Percentiles rank a stretch among this genome's conserved stretches.
phyloP scores from a whole-genome alignment of 192 early-diverging fungal genomes.

The Kappamyces sp. region DNA sequence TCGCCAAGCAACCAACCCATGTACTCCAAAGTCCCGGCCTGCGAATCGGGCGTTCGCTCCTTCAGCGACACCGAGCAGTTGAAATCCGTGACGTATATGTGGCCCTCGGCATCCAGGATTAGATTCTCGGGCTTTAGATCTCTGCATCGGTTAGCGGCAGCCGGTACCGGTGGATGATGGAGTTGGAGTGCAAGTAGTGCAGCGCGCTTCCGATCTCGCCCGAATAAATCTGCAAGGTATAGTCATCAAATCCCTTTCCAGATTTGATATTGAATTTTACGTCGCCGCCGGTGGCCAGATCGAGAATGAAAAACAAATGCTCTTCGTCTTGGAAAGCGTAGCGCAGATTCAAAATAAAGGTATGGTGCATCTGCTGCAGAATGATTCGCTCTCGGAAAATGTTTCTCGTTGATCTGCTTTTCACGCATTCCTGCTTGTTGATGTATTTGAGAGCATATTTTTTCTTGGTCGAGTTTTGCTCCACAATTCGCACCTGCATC shows the following conservation, averaged over 20 bases:
- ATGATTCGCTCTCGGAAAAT: slow-evolving; percentile 86
- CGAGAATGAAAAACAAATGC: slow-evolving; percentile 57
- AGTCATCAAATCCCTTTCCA: slow-evolving; percentile 14
- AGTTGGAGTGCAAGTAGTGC: slow-evolving; percentile 63
- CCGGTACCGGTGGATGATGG: slow-evolving; percentile 77
- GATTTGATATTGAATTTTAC: slow-evolving; percentile 46
- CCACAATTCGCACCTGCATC: slow-evolving; percentile 78
- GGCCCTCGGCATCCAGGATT: slow-evolving; percentile 19
- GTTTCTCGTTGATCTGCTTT: slow-evolving; percentile 77
- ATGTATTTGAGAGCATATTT: slow-evolving; percentile 95
- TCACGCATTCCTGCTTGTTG: slow-evolving; percentile 85
- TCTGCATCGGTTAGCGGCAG: slow-evolving; percentile 13
- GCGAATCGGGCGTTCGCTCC: slow-evolving; percentile 15
- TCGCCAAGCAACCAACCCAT: slow-evolving; percentile 51
- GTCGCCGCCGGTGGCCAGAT: slow-evolving; percentile 55
- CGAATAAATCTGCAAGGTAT: slow-evolving; percentile 57
- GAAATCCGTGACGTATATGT: slow-evolving; percentile 40
- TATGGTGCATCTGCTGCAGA: slow-evolving; percentile 79
- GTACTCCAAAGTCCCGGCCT: slow-evolving; percentile 85
- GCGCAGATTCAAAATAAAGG: slow-evolving; percentile 67
- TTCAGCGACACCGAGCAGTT: slow-evolving; percentile 46
- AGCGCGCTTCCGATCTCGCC: slow-evolving; percentile 76
- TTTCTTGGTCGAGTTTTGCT: slow-evolving; percentile 70
- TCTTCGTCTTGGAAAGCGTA: slow-evolving; percentile 61
- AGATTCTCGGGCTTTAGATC: slow-evolving; percentile 22